Conservation (phyloP, 306 rosid species). For the Inga laurina region DNA sequence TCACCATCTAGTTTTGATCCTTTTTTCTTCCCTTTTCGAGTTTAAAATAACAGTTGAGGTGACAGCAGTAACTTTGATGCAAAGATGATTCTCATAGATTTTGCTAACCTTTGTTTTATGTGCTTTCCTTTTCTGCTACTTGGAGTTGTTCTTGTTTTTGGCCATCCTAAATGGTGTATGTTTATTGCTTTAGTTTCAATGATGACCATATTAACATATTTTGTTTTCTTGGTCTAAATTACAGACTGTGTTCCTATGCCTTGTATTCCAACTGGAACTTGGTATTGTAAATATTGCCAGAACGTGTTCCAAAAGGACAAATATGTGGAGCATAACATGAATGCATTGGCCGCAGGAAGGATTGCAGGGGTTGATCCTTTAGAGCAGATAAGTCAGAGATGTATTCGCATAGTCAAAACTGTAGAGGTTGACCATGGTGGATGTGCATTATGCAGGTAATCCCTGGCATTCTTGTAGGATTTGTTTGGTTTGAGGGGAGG, state of each 20-base stretch:
- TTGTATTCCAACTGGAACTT: slow-evolving; percentile 58
- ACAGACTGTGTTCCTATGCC: slow-evolving; percentile 82
- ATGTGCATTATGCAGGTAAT: slow-evolving; percentile 77
- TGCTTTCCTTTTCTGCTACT: neutral
- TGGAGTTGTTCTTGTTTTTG: neutral
- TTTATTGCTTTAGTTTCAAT: neutral
- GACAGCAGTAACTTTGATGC: neutral
- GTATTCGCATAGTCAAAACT: slow-evolving; percentile 78
- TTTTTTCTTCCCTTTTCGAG: neutral
- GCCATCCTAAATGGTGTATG: neutral
- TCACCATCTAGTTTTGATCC: neutral
- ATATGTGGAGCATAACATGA: slow-evolving; percentile 58
- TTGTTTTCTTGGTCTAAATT: slow-evolving; percentile 23
- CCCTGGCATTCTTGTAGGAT: neutral
- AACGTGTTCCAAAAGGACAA: slow-evolving; percentile 57
- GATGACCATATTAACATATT: neutral
- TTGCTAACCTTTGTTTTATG: neutral
- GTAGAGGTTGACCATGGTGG: slow-evolving; percentile 65
- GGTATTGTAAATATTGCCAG: slow-evolving; percentile 94
- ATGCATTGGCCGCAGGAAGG: slow-evolving; percentile 85
- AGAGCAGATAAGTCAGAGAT: slow-evolving; percentile 69
- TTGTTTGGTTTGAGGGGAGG: no score
- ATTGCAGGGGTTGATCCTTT: slow-evolving; percentile 68
- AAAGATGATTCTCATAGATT: neutral
- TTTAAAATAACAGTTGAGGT: neutral